Conservation (phyloP, 1,284 basidiomycete species). For the Ceratobasidium sp. region DNA sequence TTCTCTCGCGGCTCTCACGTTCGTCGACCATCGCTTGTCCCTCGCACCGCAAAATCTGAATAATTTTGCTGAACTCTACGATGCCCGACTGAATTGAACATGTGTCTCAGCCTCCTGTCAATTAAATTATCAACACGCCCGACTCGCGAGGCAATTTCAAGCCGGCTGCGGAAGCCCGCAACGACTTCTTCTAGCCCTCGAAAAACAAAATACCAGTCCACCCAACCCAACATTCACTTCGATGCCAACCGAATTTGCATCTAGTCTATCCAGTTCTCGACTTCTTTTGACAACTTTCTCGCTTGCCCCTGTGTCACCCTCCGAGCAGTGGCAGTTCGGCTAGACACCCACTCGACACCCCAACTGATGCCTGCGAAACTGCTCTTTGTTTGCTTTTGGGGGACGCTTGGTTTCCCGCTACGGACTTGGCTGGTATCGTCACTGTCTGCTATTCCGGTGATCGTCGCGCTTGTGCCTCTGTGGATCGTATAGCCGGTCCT, state of each 20-base stretch:
- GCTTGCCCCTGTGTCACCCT: neutral
- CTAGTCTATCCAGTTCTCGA: too few species aligned
- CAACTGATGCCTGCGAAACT: neutral
- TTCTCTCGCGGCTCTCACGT: neutral
- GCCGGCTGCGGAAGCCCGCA: neutral
- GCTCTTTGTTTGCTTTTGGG: neutral
- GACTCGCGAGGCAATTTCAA: neutral
- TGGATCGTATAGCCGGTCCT: neutral
- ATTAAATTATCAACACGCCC: neutral
- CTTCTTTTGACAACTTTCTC: neutral
- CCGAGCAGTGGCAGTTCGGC: conserved; percentile 5
- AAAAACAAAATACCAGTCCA: neutral
- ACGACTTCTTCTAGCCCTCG: neutral
- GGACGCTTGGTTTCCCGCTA: neutral
- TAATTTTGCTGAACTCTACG: neutral
- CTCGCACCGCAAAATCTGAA: neutral
- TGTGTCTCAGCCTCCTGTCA: too few species aligned
- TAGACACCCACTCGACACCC: neutral
- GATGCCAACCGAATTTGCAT: neutral
- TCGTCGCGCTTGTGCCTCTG: conserved; percentile 4
- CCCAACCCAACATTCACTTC: neutral
- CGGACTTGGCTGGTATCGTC: conserved; percentile 6
- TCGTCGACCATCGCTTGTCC: neutral
- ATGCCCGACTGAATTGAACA: too few species aligned
- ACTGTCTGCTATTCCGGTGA: conserved; percentile 5